Conservation (phyloP, 2,329 filamentous ascomycete species). For the Helotiales sp. region DNA sequence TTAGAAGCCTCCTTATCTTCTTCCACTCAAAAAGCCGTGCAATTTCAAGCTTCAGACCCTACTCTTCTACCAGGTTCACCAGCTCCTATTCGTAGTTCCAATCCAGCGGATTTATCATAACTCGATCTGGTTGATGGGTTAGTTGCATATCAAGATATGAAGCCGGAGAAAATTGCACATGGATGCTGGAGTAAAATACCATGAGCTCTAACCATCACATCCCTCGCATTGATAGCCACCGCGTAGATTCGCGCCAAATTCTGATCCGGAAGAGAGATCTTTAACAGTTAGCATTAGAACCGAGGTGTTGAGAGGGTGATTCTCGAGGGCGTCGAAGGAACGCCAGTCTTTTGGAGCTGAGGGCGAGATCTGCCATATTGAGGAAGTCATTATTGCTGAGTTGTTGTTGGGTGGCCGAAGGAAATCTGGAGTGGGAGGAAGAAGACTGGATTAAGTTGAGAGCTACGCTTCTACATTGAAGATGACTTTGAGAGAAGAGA, state of each 20-base stretch:
- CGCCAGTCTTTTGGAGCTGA: not conserved
- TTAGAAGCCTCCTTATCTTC: not conserved
- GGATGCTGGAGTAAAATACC: not conserved
- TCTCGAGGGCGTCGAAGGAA: not conserved
- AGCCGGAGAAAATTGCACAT: not conserved
- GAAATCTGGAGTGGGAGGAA: not conserved
- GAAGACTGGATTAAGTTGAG: too few relatives aligned
- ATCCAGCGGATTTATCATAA: conserved; percentile 4
- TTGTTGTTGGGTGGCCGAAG: not conserved
- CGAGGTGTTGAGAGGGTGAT: conserved; percentile 4
- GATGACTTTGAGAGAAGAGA: not conserved
- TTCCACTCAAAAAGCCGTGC: conserved; percentile 12
- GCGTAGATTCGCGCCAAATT: not conserved
- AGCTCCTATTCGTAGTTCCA: conserved; percentile 8
- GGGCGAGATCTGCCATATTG: conserved; percentile 7
- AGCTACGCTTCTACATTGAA: too few relatives aligned
- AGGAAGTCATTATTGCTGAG: not conserved
- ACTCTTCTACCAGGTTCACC: conserved; percentile 9
- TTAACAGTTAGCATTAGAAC: not conserved
- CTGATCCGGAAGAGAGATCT: not conserved
- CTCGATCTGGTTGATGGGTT: too few relatives aligned
- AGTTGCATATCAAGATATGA: too few relatives aligned
- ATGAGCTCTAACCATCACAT: conserved; percentile 16
- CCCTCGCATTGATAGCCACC: conserved; percentile 7
- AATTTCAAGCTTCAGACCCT: conserved; percentile 1